phyloP scores from a whole-genome alignment of 805 yeast genomes.

The Hanseniaspora jakobsenii region DNA sequence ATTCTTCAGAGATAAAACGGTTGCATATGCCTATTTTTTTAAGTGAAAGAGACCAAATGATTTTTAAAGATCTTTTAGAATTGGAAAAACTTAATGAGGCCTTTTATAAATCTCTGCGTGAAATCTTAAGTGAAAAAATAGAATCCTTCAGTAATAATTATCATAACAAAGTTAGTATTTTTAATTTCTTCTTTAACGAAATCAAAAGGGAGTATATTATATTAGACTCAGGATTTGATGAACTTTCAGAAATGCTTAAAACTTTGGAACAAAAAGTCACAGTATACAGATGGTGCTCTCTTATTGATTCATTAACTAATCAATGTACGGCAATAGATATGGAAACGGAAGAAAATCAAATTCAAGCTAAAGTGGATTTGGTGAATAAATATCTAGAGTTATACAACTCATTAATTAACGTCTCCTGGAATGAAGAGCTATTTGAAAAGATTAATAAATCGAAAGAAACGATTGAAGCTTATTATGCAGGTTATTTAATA shows the following conservation, averaged over 20 bases:
- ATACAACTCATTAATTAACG: too few relatives aligned
- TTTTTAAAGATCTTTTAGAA: slow-evolving; percentile 14
- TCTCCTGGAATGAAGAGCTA: too few relatives aligned
- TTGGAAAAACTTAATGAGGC: slow-evolving; percentile 15
- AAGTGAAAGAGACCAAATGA: slow-evolving; percentile 11
- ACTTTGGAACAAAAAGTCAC: slow-evolving; percentile 5
- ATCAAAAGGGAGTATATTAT: slow-evolving; percentile 1
- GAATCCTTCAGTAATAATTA: slow-evolving; percentile 2
- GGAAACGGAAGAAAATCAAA: too few relatives aligned
- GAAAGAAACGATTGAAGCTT: too few relatives aligned
- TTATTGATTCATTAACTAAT: not conserved
- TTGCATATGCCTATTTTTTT: slow-evolving; percentile 9
- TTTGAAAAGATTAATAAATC: too few relatives aligned
- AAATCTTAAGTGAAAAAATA: slow-evolving; percentile 11
- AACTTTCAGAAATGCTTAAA: not conserved
- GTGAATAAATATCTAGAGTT: too few relatives aligned
- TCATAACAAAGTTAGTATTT: not conserved
- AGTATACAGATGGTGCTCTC: slow-evolving; percentile 4
- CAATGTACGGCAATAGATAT: too few relatives aligned
- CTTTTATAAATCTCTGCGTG: slow-evolving; percentile 5
- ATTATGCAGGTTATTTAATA: too few relatives aligned
- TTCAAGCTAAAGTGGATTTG: too few relatives aligned
- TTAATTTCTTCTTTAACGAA: not conserved
- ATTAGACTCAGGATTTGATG: slow-evolving; percentile 6
- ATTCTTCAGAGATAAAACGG: not conserved